phyloP scores from a whole-genome alignment of 2,329 filamentous ascomycete species.

The Epicoccum nigrum region DNA sequence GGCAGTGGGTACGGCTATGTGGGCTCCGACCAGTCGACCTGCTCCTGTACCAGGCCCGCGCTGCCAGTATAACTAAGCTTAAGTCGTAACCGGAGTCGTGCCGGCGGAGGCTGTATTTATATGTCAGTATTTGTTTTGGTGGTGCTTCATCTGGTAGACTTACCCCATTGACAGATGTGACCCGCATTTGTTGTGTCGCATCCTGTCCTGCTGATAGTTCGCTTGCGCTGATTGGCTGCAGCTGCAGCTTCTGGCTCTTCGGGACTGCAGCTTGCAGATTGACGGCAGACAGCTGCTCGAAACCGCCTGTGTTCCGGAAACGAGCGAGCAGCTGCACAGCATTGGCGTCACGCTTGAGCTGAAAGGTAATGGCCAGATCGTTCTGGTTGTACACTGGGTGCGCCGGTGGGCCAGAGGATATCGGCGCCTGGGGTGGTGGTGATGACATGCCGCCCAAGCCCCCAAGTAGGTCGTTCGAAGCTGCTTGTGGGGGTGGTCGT shows the following conservation, averaged over 20 bases:
- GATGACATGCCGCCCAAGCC: constrained; percentile 54
- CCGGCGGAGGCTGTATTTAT: constrained; percentile 66
- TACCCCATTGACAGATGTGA: constrained; percentile 86
- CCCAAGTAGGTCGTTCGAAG: constrained; percentile 51
- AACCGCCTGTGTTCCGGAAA: constrained; percentile 78
- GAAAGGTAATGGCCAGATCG: constrained; percentile 78
- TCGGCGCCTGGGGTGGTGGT: constrained; percentile 55
- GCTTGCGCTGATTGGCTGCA: constrained; percentile 84
- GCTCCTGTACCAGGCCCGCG: constrained; percentile 77
- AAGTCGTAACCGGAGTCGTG: constrained; percentile 77
- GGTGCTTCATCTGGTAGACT: constrained; percentile 48
- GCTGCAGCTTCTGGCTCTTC: constrained; percentile 91
- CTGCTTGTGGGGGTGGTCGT: constrained; percentile 44
- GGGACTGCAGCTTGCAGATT: constrained; percentile 93
- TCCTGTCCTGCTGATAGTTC: constrained; percentile 79
- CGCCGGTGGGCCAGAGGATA: constrained; percentile 53
- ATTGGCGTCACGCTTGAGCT: constrained; percentile 81
- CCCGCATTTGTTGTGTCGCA: constrained; percentile 88
- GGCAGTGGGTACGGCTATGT: constrained; percentile 24
- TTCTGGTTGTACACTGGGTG: constrained; percentile 86
- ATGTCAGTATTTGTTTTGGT: constrained; percentile 26
- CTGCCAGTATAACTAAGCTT: constrained; percentile 80
- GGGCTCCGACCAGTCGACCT: constrained; percentile 96
- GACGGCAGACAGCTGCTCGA: constrained; percentile 71
- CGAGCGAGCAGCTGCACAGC: constrained; percentile 81